Conservation (phyloP, 208 protist species). For the Lotmaria passim region DNA sequence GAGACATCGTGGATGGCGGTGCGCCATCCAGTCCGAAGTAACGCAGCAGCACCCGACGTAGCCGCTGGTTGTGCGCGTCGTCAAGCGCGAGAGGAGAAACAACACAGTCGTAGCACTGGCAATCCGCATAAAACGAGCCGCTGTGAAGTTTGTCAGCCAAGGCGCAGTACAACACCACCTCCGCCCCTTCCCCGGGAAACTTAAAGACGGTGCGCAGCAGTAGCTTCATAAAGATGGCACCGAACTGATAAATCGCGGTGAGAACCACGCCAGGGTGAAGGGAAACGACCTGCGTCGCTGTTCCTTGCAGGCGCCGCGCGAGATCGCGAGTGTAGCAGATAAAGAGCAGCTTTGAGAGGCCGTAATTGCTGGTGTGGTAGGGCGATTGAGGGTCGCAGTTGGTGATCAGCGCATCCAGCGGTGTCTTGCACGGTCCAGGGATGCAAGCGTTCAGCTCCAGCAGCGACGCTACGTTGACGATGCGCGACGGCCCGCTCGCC, state of each 20-base stretch:
- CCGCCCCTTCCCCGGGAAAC: slow-evolving; percentile 50
- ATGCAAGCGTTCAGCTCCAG: slow-evolving; percentile 55
- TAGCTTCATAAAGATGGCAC: slow-evolving; percentile 38
- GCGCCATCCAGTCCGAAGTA: slow-evolving; percentile 39
- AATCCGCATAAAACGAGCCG: slow-evolving; percentile 57
- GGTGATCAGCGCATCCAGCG: slow-evolving; percentile 39
- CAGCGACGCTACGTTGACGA: slow-evolving; percentile 59
- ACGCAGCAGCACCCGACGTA: slow-evolving; percentile 40
- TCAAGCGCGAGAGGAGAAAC: slow-evolving; percentile 46
- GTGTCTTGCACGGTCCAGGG: slow-evolving; percentile 32
- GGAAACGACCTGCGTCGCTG: slow-evolving; percentile 24
- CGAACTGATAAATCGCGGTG: slow-evolving; percentile 49
- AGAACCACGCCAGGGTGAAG: slow-evolving; percentile 60
- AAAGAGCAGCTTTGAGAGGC: slow-evolving; percentile 60
- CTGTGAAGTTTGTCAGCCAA: slow-evolving; percentile 34
- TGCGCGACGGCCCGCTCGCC: slow-evolving; percentile 40
- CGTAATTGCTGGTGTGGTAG: slow-evolving; percentile 49
- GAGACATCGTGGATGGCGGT: not conserved
- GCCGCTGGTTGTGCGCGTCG: slow-evolving; percentile 36
- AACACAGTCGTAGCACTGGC: slow-evolving; percentile 24
- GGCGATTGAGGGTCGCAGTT: slow-evolving; percentile 42
- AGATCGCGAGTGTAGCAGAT: slow-evolving; percentile 61
- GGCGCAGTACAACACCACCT: slow-evolving; percentile 52
- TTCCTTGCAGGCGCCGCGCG: slow-evolving; percentile 39
- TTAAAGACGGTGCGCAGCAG: slow-evolving; percentile 62